Base-by-base conservation (phyloP, 2,329 filamentous ascomycete genomes). In the Helminthosporium solani region DNA sequence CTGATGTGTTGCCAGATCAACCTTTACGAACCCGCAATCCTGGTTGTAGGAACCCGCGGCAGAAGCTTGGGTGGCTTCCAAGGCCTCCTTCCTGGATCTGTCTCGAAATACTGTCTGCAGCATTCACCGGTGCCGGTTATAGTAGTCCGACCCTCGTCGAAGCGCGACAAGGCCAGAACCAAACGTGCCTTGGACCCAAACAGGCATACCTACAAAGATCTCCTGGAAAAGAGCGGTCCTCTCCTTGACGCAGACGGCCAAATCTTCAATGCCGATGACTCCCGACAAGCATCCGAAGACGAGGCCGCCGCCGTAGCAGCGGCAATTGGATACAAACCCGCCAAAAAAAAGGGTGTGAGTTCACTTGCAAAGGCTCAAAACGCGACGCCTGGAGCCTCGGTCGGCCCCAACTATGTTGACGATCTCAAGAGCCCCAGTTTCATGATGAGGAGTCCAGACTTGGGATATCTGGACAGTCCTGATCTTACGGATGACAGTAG, bases 31-130 rank as follows among this genome's bases (percentile, higher is more conserved):
- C 91, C 91, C 2, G 89, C 88, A 2, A 91, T 95, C 74, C 80
- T 96, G 18, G 86, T 96, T 21, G 91, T 96, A 14, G 91, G 91
- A 34, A 96, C 91, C 1, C 83, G 87, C 58, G 91, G 91, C 36
- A 82, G 90, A 44, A 92, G 87, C 30, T 78, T 95, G 1, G 89
- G 89, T 27, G 90, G 90, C 20, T 85, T 96, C 46, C 90, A 95
- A 66, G 88, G 89, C 38, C 76, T 96, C 23, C 81, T 96, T 33
- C 89, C 88, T 39, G 94, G 90, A 53, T 94, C 88, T 0, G 91
- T 96, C 35, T 95, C 89, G 20, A 96, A 96, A 66, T 96, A 96
- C 72, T 96, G 91, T 62, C 78, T 96, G 11, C 91, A 96, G 66
- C 91, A 95, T 67, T 95, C 88, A 1, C 90, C 91, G 0, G 88